Conservation (phyloP, 2,329 filamentous ascomycete species). For the Colletotrichum tamarilloi region DNA sequence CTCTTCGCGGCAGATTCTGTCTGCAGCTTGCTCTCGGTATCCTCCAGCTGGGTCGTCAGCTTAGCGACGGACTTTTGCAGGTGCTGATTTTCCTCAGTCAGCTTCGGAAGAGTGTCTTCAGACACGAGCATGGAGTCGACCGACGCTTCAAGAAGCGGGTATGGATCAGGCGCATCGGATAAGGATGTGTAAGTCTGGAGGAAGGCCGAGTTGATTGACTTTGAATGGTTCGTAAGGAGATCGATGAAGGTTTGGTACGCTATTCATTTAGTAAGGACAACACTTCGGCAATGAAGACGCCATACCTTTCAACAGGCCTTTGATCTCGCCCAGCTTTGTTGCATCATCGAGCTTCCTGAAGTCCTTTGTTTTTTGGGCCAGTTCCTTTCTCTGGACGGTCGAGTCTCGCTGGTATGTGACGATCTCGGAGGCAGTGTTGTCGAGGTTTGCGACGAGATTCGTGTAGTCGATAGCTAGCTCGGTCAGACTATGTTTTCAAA, state of each 20-base stretch:
- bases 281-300: not conserved
- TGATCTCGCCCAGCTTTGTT: constrained; percentile 87
- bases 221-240: constrained; percentile 94
- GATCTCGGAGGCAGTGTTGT: constrained; percentile 94
- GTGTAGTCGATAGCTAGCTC: constrained; percentile 85
- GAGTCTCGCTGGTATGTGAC: constrained; percentile 93
- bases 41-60: constrained; percentile 84
- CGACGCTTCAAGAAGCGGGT: constrained; percentile 94
- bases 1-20: constrained; percentile 79
- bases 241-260: constrained; percentile 99
- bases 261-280: constrained; percentile 45
- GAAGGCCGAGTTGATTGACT: constrained; percentile 92
- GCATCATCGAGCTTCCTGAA: constrained; percentile 94
- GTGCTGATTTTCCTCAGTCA: constrained; percentile 88
- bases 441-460: constrained; percentile 83
- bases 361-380: constrained; percentile 99
- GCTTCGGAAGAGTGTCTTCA: constrained; percentile 90
- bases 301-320: constrained; percentile 85
- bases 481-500: constrained; percentile 35
- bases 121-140: constrained; percentile 93
- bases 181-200: constrained; percentile 92
- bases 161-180: constrained; percentile 96
- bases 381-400: constrained; percentile 94
- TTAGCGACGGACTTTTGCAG: constrained; percentile 82
- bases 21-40: constrained; percentile 83